Percentiles rank a stretch among this genome's conserved stretches.
These are phyloP conservation scores for Nematocida sp. DNA, from an alignment of 371 early-diverging fungal genomes.

Conservation along the genomic window DNA sequence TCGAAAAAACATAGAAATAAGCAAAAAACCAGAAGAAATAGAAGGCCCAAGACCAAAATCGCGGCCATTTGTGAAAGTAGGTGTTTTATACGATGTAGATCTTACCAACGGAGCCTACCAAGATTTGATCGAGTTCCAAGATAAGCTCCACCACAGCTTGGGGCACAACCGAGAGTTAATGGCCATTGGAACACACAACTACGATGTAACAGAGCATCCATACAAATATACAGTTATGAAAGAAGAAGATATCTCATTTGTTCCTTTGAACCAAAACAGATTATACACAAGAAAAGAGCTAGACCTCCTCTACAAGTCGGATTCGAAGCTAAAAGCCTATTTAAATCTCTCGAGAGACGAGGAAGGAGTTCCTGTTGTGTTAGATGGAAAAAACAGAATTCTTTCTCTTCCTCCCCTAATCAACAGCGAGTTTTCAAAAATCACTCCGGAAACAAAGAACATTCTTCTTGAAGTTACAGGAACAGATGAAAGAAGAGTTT, in stretches of 20 bases:
- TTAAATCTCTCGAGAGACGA: conserved; percentile 81
- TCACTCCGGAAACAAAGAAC: conserved; percentile 84
- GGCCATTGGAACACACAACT: conserved; percentile 96
- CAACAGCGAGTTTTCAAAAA: conserved; percentile 94
- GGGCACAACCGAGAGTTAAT: conserved; percentile 87
- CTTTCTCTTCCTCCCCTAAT: conserved; percentile 97
- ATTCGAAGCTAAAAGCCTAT: conserved; percentile 79
- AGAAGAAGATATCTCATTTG: conserved; percentile 82
- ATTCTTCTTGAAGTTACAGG: conserved; percentile 97
- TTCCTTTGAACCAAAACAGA: conserved; percentile 79
- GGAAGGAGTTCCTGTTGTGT: conserved; percentile 77
- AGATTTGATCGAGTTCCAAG: conserved; percentile 94
- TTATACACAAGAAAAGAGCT: conserved; percentile 78
- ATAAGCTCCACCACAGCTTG: conserved; percentile 92
- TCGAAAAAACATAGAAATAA: conserved; percentile 37
- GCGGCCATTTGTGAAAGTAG: conserved; percentile 83
- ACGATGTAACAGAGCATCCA: conserved; percentile 84
- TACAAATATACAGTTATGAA: conserved; percentile 84
- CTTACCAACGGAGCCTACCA: conserved; percentile 78
- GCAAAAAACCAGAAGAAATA: conserved; percentile 15
- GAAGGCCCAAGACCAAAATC: conserved; percentile 57
- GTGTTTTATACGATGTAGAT: conserved; percentile 79
- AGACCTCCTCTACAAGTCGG: conserved; percentile 79
- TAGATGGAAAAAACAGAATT: conserved; percentile 76
- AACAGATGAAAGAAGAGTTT: conserved; percentile 72